Percentiles rank a stretch among this genome's conserved stretches.
phyloP scores from a whole-genome alignment of 495 filamentous ascomycete genomes.

The Bacidia gigantensis region DNA sequence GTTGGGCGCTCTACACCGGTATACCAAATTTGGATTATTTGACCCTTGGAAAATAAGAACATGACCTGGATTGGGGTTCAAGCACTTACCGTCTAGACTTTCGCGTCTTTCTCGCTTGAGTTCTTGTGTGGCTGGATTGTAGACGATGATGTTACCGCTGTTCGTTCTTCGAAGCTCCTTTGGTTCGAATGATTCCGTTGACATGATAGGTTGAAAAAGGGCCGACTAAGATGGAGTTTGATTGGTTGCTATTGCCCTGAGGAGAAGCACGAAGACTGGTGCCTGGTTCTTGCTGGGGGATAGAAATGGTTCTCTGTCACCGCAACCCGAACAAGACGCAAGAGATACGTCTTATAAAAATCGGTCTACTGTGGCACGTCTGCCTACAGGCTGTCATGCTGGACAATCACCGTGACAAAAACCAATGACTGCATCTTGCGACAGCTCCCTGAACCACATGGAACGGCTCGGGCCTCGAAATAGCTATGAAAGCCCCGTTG shows the following conservation, averaged over 20 bases:
- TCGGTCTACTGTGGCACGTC: neutral
- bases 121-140: constrained; percentile 8
- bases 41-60: neutral
- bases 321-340: neutral
- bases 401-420: neutral
- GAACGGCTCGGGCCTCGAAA: neutral
- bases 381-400: neutral
- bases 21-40: neutral
- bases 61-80: neutral
- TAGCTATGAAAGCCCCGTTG: neutral
- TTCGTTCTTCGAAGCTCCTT: constrained; percentile 6
- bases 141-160: constrained; percentile 12
- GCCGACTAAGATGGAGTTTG: too few species aligned
- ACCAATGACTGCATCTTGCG: neutral
- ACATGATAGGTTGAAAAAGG: too few species aligned
- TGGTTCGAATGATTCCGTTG: too few species aligned
- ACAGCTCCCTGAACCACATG: neutral
- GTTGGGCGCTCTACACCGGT: constrained; percentile 4
- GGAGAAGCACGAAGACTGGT: too few species aligned
- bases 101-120: constrained; percentile 4
- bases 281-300: too few species aligned
- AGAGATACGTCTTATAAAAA: neutral
- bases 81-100: constrained; percentile 4
- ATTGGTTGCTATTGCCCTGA: too few species aligned
- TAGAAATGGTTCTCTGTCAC: too few species aligned